Evolutionary conservation across 441 rosid genomes (phyloP).

Genomic region (Capsella rubella): DNA sequence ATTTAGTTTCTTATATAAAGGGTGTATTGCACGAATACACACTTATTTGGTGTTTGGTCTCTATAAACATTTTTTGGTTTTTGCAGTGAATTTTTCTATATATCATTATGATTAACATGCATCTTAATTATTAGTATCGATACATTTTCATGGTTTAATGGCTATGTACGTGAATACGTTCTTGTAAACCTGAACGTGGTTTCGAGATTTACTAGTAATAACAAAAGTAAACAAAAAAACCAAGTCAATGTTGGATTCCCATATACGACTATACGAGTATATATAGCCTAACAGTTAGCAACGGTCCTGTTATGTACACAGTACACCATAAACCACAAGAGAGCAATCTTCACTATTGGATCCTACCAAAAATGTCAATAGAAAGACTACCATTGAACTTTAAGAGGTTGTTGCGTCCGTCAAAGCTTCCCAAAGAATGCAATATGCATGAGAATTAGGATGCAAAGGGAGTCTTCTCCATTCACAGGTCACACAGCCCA

Average conservation of each 20-base stretch:
- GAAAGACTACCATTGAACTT: not conserved
- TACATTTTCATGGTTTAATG: too few species aligned
- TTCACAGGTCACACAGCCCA: too few species aligned
- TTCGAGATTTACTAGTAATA: not conserved
- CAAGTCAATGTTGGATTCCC: not conserved
- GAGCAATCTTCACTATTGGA: not conserved
- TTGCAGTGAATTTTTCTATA: too few species aligned
- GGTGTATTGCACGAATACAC: not conserved
- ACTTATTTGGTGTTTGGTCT: too few species aligned
- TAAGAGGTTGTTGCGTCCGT: not conserved
- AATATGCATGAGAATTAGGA: not conserved
- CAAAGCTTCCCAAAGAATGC: not conserved
- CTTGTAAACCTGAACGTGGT: too few species aligned
- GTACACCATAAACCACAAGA: not conserved
- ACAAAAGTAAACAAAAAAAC: not conserved
- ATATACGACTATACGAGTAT: too few species aligned
- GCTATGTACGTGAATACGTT: too few species aligned
- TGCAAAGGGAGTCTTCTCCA: too few species aligned
- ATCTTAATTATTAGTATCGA: too few species aligned
- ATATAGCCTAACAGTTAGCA: too few species aligned
- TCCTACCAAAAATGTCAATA: not conserved
- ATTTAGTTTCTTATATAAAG: not conserved
- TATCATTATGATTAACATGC: too few species aligned
- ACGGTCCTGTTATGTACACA: not conserved
- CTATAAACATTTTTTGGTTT: too few species aligned